Percentiles rank a stretch among this genome's conserved stretches.
These are phyloP conservation scores for Chlorella sp. DNA, from an alignment of 139 green algal species.

Conservation along the genomic window DNA sequence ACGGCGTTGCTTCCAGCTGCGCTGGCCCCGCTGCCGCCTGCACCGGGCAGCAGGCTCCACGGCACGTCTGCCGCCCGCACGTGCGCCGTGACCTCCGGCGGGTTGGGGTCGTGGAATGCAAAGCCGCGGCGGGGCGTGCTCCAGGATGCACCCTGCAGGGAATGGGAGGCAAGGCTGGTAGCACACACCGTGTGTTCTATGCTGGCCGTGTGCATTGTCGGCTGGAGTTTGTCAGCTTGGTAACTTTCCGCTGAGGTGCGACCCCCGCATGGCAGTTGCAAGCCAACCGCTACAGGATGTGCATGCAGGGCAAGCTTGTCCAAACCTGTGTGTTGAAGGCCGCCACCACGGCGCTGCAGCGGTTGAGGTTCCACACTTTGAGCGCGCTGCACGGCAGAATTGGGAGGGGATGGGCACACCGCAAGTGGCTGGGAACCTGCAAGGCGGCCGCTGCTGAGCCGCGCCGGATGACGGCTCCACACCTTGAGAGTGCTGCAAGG, in stretches of 20 bases:
- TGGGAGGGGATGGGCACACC: no score
- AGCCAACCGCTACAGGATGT: no score
- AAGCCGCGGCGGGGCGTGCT: constrained; percentile 72
- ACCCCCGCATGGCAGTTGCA: no score
- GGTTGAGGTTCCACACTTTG: constrained; percentile 83
- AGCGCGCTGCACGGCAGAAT: constrained; percentile 50
- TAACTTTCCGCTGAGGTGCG: not conserved
- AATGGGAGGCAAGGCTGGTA: constrained; percentile 51
- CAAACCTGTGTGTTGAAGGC: constrained; percentile 88
- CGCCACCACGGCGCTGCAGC: constrained; percentile 71
- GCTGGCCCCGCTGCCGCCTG: not conserved
- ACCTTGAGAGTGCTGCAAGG: constrained; percentile 80
- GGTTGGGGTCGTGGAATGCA: constrained; percentile 51
- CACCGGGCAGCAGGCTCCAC: not conserved
- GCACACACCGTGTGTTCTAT: no score
- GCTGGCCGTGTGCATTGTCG: constrained; percentile 33
- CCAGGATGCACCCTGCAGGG: constrained; percentile 54
- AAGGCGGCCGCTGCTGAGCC: no score
- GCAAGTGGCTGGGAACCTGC: no score
- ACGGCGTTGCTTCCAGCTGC: not conserved
- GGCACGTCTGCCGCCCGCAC: constrained; percentile 60
- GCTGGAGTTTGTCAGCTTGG: not conserved
- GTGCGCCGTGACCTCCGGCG: not conserved
- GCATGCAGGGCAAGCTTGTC: no score
- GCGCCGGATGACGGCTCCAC: no score